phyloP scores from a whole-genome alignment of 208 protist genomes.

The Polymyxa betae region DNA sequence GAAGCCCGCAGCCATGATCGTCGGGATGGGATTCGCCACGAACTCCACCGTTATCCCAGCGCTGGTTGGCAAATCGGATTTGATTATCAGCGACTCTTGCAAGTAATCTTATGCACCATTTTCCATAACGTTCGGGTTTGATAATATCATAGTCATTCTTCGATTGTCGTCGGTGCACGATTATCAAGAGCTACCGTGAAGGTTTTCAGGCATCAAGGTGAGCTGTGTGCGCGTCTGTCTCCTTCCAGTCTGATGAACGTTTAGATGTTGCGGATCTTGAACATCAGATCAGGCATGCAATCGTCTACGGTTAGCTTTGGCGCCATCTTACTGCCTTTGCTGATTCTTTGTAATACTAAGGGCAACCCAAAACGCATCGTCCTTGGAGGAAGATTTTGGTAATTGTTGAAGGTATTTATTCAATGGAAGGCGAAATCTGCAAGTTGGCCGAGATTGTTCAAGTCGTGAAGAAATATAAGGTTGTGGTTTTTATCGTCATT shows the following conservation, averaged over 20 bases:
- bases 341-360: background rate
- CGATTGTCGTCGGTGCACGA: conserved; percentile 65
- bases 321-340: background rate
- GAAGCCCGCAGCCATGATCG: conserved; percentile 59
- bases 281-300: background rate
- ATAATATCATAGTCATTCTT: conserved; percentile 58
- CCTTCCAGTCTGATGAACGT: conserved; percentile 51
- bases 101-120: background rate
- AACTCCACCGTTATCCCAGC: conserved; percentile 71
- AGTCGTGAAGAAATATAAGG: conserved; percentile 63
- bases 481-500: background rate
- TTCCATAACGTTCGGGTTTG: too few relatives aligned
- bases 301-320: background rate
- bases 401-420: conserved; percentile 73
- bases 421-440: conserved; percentile 74
- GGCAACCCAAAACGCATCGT: conserved; percentile 64
- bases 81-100: conserved; percentile 62
- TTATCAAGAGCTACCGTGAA: conserved; percentile 63
- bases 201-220: conserved; percentile 67
- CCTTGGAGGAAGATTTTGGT: conserved; percentile 72
- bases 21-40: conserved; percentile 73
- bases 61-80: conserved; percentile 58
- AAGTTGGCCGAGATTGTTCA: conserved; percentile 65
- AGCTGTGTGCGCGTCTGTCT: too few relatives aligned
- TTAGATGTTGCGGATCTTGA: background rate